Evolutionary conservation across 1,139 yeast species (phyloP).

Genomic region (Geotrichum reessii): DNA sequence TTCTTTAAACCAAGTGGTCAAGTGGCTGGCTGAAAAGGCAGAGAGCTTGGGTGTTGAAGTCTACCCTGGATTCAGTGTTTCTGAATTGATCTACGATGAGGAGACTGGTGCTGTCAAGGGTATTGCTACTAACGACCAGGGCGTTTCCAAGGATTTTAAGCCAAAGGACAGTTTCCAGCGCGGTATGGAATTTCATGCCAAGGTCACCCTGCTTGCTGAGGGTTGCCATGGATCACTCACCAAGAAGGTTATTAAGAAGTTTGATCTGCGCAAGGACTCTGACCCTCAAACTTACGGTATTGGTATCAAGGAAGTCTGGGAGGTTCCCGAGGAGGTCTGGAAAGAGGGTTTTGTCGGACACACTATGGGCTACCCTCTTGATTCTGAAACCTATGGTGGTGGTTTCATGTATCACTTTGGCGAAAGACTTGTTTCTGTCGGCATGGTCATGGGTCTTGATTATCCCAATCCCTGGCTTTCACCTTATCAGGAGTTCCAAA

Average conservation of each 20-base stretch:
- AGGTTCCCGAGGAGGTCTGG: slow-evolving; percentile 80
- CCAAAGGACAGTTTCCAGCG: slow-evolving; percentile 82
- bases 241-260: slow-evolving; percentile 67
- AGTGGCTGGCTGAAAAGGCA: slow-evolving; percentile 79
- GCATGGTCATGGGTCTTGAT: slow-evolving; percentile 87
- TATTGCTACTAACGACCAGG: slow-evolving; percentile 91
- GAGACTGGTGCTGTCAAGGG: slow-evolving; percentile 63
- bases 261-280: slow-evolving; percentile 55
- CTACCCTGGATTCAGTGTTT: slow-evolving; percentile 87
- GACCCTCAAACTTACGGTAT: slow-evolving; percentile 89
- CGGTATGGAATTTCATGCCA: slow-evolving; percentile 94
- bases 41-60: slow-evolving; percentile 91
- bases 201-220: slow-evolving; percentile 83
- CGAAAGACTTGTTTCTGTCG: slow-evolving; percentile 82
- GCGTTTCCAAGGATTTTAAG: slow-evolving; percentile 63
- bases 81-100: slow-evolving; percentile 62
- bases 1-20: slow-evolving; percentile 73
- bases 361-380: slow-evolving; percentile 82
- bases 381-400: slow-evolving; percentile 78
- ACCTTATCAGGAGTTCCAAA: slow-evolving; percentile 93
- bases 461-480: slow-evolving; percentile 90
- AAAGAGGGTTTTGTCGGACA: slow-evolving; percentile 80
- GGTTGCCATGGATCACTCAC: slow-evolving; percentile 95
- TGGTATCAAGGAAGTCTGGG: slow-evolving; percentile 96
- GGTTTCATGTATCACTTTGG: slow-evolving; percentile 97